Percentiles rank a stretch among this genome's conserved stretches.
These are phyloP conservation scores for Tolypocladium cylindrosporum DNA, from an alignment of 2,329 filamentous ascomycete genomes.

Conservation along the genomic window DNA sequence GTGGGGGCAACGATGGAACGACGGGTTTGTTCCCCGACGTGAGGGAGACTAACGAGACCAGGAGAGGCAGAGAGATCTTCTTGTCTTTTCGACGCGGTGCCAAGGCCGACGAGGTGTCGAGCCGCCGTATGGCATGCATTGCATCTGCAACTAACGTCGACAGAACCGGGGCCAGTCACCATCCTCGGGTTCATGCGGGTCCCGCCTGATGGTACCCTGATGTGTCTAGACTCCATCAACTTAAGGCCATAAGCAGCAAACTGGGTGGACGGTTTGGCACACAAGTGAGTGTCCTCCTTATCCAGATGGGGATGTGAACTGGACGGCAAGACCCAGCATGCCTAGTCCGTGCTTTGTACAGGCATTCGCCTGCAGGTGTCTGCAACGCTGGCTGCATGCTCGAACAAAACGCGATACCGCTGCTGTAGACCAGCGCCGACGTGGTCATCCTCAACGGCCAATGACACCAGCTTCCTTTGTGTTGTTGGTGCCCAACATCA, in stretches of 20 bases:
- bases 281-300: neutral
- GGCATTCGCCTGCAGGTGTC: neutral
- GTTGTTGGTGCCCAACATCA: constrained; percentile 3
- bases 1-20: neutral
- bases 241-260: neutral
- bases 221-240: neutral
- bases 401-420: neutral
- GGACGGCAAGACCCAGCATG: neutral
- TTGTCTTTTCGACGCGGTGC: neutral
- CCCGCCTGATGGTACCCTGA: neutral
- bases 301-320: neutral
- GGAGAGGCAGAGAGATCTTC: constrained; percentile 1
- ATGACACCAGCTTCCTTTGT: neutral
- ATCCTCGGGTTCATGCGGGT: constrained; percentile 8
- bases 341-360: neutral
- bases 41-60: neutral
- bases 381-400: neutral
- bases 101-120: neutral
- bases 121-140: constrained; percentile 11
- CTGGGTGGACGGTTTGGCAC: neutral
- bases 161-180: neutral
- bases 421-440: neutral
- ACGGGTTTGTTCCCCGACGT: neutral
- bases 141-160: constrained; percentile 7
- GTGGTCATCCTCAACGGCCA: neutral